phyloP scores from a whole-genome alignment of 345 rosid genomes.

The Atalantia buxifolia region DNA sequence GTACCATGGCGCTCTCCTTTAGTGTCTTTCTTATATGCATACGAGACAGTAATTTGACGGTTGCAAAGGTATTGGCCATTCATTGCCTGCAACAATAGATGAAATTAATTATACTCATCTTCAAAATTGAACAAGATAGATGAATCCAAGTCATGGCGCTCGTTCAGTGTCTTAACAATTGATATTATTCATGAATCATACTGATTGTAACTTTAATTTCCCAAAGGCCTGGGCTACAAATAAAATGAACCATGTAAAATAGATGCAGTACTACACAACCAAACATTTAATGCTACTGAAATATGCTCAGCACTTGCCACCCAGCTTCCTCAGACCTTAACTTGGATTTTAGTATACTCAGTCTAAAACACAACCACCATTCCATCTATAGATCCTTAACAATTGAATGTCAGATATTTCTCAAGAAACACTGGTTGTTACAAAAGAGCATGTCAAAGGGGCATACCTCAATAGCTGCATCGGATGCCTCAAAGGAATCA shows the following conservation, averaged over 20 bases:
- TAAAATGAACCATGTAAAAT: background rate
- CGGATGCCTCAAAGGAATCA: slow-evolving; percentile 98
- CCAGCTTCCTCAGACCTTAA: background rate
- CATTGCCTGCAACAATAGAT: slow-evolving; percentile 66
- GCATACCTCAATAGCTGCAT: slow-evolving; percentile 94
- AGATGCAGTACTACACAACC: background rate
- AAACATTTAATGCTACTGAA: background rate
- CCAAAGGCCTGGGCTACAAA: background rate
- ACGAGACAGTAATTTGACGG: slow-evolving; percentile 93
- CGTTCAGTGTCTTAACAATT: background rate
- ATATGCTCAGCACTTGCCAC: background rate
- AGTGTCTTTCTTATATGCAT: slow-evolving; percentile 97
- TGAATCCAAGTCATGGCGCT: background rate
- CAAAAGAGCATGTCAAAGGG: background rate
- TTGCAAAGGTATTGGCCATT: slow-evolving; percentile 95
- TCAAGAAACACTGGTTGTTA: background rate
- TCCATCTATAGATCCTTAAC: background rate
- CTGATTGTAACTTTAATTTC: background rate
- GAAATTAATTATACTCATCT: slow-evolving; percentile 11
- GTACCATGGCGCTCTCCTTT: slow-evolving; percentile 99
- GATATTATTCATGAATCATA: background rate
- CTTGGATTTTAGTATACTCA: background rate
- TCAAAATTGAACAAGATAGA: background rate
- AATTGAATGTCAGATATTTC: background rate
- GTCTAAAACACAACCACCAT: background rate